Evolutionary conservation across 2,329 filamentous ascomycete genomes (phyloP).

Genomic region (Talaromyces sp.): DNA sequence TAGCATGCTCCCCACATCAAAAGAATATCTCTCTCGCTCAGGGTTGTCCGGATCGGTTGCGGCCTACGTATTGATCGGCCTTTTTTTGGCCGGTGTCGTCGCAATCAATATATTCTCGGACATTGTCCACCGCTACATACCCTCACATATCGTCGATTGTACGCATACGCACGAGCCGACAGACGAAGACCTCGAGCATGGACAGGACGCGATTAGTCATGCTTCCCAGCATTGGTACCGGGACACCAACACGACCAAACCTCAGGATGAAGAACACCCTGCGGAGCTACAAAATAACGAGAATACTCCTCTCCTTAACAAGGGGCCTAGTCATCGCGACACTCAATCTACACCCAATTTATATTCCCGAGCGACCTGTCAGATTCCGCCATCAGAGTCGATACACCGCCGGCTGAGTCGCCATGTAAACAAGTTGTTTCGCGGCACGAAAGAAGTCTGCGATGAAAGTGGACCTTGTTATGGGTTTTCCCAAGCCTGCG

Average conservation of each 20-base stretch:
- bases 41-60: slow-evolving; percentile 63
- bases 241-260: neutral
- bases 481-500: slow-evolving; percentile 58
- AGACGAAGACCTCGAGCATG: slow-evolving; percentile 28
- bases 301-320: slow-evolving; percentile 25
- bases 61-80: slow-evolving; percentile 43
- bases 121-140: slow-evolving; percentile 43
- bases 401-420: slow-evolving; percentile 30
- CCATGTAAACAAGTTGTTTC: slow-evolving; percentile 46
- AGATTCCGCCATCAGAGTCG: slow-evolving; percentile 21
- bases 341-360: slow-evolving; percentile 11
- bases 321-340: slow-evolving; percentile 17
- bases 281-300: slow-evolving; percentile 17
- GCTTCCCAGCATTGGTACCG: slow-evolving; percentile 19
- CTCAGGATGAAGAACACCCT: slow-evolving; percentile 11
- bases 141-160: slow-evolving; percentile 46
- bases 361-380: slow-evolving; percentile 8
- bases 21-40: slow-evolving; percentile 66
- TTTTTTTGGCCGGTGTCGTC: slow-evolving; percentile 45
- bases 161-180: slow-evolving; percentile 40
- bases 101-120: slow-evolving; percentile 41
- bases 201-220: slow-evolving; percentile 17
- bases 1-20: slow-evolving; percentile 86
- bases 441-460: slow-evolving; percentile 46
- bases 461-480: slow-evolving; percentile 56